Percentiles rank a stretch among this genome's conserved stretches.
These are phyloP conservation scores for Phytopythium oedochilum DNA, from an alignment of 352 stramenopile species.

Conservation along the genomic window DNA sequence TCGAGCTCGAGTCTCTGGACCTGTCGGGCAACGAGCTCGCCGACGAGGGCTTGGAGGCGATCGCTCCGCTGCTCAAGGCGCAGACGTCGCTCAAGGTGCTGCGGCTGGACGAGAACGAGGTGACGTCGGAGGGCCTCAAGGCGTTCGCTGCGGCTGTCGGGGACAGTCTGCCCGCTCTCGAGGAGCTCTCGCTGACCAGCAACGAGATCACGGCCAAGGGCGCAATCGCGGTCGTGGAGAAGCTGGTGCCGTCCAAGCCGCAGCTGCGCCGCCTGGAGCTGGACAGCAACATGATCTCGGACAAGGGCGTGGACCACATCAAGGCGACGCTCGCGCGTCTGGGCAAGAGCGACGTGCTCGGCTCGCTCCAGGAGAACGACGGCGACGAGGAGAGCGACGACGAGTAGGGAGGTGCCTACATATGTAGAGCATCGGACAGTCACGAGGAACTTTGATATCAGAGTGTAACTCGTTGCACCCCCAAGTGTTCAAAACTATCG, in stretches of 20 bases:
- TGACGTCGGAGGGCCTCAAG: slow-evolving; percentile 54
- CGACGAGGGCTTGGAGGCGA: slow-evolving; percentile 54
- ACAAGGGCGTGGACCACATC: slow-evolving; percentile 48
- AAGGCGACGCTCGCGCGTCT: slow-evolving; percentile 31
- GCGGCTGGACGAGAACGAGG: slow-evolving; percentile 79
- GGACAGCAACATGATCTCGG: slow-evolving; percentile 74
- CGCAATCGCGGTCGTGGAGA: slow-evolving; percentile 49
- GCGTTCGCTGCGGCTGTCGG: slow-evolving; percentile 24
- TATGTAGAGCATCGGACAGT: slow-evolving; percentile 1
- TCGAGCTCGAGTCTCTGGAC: slow-evolving; percentile 78
- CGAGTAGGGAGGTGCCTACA: slow-evolving; percentile 3
- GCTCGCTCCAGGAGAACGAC: slow-evolving; percentile 82
- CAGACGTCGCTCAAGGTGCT: slow-evolving; percentile 52
- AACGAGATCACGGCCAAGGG: slow-evolving; percentile 81
- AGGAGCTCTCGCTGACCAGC: slow-evolving; percentile 52
- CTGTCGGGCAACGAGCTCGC: slow-evolving; percentile 88
- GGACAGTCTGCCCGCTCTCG: slow-evolving; percentile 27
- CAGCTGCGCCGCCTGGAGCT: slow-evolving; percentile 45
- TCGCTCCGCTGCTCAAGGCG: slow-evolving; percentile 58
- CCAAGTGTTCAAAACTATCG: neutral
- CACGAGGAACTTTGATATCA: too few relatives aligned
- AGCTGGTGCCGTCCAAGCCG: slow-evolving; percentile 35
- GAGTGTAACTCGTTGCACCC: too few relatives aligned
- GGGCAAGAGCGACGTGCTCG: slow-evolving; percentile 51
- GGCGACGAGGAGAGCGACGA: slow-evolving; percentile 64